These are phyloP conservation scores for Apiotrichum laibachii DNA, from an alignment of 1,284 basidiomycete genomes.

Conservation along the genomic window DNA sequence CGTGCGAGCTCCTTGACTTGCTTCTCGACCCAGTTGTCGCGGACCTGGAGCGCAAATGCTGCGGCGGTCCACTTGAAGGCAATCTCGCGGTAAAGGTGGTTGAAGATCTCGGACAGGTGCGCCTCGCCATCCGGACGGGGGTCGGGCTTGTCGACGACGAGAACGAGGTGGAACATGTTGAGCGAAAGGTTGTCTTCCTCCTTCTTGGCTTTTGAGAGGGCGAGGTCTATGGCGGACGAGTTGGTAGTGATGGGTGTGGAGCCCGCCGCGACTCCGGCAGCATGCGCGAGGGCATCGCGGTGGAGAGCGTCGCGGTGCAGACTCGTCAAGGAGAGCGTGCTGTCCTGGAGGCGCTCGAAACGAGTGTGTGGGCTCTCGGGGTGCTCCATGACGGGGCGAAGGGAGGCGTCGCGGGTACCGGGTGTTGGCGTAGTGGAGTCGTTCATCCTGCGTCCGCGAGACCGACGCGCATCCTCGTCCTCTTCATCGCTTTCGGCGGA, in stretches of 20 bases:
- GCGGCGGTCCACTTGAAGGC: slow-evolving; percentile 84
- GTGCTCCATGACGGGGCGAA: slow-evolving; percentile 14
- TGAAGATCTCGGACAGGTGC: slow-evolving; percentile 66
- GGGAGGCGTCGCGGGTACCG: slow-evolving; percentile 4
- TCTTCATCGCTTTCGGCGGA: slow-evolving; percentile 27
- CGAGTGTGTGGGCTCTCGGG: slow-evolving; percentile 13
- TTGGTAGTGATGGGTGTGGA: neutral
- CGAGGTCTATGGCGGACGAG: neutral
- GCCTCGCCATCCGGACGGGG: slow-evolving; percentile 57
- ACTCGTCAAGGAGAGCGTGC: neutral
- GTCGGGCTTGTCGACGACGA: slow-evolving; percentile 85
- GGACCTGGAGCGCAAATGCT: slow-evolving; percentile 78
- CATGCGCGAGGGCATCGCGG: neutral
- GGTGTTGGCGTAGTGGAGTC: neutral
- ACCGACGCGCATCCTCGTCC: slow-evolving; percentile 15
- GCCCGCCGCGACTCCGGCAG: neutral
- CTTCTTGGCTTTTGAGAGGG: neutral
- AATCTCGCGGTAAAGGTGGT: slow-evolving; percentile 72
- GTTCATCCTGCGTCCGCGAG: slow-evolving; percentile 19
- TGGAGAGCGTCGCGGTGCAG: neutral
- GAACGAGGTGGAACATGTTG: slow-evolving; percentile 79
- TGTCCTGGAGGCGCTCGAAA: slow-evolving; percentile 2
- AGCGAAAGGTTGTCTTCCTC: slow-evolving; percentile 56
- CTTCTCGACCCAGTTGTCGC: slow-evolving; percentile 73
- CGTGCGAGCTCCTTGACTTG: slow-evolving; percentile 68